These are phyloP conservation scores for Elaeagnus macrophylla DNA, from an alignment of 306 rosid genomes.

Conservation along the genomic window DNA sequence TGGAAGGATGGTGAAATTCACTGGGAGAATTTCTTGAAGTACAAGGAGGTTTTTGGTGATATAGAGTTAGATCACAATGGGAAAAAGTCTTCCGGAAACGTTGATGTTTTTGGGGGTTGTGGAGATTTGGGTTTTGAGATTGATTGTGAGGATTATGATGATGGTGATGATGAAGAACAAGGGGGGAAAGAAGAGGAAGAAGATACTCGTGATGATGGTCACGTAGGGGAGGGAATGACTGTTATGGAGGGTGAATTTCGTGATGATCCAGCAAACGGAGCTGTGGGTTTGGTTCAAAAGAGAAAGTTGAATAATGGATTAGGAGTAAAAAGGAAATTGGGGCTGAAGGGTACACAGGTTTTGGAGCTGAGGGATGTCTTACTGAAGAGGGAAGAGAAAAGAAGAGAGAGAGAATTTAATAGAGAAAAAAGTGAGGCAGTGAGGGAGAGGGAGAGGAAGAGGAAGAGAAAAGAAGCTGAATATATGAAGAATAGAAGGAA, in stretches of 20 bases:
- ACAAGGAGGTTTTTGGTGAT: slow-evolving; percentile 83
- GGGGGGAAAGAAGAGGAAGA: slow-evolving; percentile 8
- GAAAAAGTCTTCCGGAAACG: slow-evolving; percentile 20
- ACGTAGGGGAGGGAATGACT: slow-evolving; percentile 17
- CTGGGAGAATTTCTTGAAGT: slow-evolving; percentile 82
- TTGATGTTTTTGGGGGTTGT: slow-evolving; percentile 37
- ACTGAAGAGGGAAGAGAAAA: slow-evolving; percentile 64
- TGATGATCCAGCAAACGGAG: slow-evolving; percentile 17
- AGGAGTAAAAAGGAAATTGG: slow-evolving; percentile 30
- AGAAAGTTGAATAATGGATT: slow-evolving; percentile 32
- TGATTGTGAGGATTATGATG: slow-evolving; percentile 34
- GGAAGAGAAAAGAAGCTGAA: slow-evolving; percentile 39
- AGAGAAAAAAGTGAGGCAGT: slow-evolving; percentile 42
- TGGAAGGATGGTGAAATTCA: slow-evolving; percentile 88
- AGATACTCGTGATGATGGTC: slow-evolving; percentile 14
- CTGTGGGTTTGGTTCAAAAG: slow-evolving; percentile 15
- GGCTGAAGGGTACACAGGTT: slow-evolving; percentile 32
- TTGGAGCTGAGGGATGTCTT: slow-evolving; percentile 51
- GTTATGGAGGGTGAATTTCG: slow-evolving; percentile 25
- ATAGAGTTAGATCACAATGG: slow-evolving; percentile 48
- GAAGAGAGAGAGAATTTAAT: slow-evolving; percentile 57
- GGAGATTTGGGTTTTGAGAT: slow-evolving; percentile 54
- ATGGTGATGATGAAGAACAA: slow-evolving; percentile 22
- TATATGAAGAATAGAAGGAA: slow-evolving; percentile 33
- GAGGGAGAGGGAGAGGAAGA: slow-evolving; percentile 34